Conservation (phyloP, 2,329 filamentous ascomycete genomes). For the Colletotrichum camelliae region DNA sequence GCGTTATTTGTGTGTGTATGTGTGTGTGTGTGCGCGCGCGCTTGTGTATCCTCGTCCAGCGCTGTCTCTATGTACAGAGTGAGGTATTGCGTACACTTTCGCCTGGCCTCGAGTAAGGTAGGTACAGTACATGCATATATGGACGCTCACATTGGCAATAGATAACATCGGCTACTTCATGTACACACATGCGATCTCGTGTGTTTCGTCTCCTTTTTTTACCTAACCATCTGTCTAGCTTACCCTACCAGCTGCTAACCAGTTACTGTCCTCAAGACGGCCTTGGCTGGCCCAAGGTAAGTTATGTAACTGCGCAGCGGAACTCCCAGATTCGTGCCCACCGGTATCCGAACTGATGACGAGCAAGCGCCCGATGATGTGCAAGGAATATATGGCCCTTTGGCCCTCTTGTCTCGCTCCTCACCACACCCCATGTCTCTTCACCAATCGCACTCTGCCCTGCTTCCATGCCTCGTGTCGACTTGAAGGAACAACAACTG, state of each 20-base stretch:
- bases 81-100: background rate
- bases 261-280: background rate
- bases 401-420: slow-evolving; percentile 2
- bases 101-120: slow-evolving; percentile 1
- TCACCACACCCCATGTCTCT: background rate
- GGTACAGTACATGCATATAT: background rate
- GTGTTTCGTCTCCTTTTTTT: background rate
- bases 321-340: background rate
- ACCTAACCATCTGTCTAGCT: background rate
- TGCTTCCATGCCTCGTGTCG: slow-evolving; percentile 4
- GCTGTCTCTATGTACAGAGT: background rate
- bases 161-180: background rate
- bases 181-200: background rate
- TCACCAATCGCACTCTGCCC: background rate
- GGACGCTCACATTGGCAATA: background rate
- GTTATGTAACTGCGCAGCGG: background rate
- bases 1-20: background rate
- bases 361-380: slow-evolving; percentile 2
- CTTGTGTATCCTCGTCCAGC: background rate
- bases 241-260: background rate
- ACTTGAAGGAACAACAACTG: background rate
- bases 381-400: slow-evolving; percentile 4
- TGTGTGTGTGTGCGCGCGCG: background rate
- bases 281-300: background rate
- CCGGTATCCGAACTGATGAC: background rate